A percentile compares a stretch with the other conserved stretches of the same genome.
These are phyloP conservation scores for Saccharomycopsis babjevae DNA, from an alignment of 805 yeast genomes.

Conservation along the genomic window DNA sequence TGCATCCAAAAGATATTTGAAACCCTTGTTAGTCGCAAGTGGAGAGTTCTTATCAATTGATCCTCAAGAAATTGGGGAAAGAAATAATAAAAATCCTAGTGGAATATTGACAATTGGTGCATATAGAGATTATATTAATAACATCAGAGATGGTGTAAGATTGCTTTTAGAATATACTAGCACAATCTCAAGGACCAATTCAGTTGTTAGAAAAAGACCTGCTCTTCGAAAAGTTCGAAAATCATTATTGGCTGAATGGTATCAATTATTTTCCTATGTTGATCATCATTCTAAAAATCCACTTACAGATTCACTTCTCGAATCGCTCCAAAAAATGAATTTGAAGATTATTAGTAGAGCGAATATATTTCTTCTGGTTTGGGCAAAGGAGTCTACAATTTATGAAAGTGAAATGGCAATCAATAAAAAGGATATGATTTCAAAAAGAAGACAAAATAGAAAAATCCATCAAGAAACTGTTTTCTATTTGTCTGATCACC, in stretches of 20 bases:
- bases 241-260: conserved; percentile 70
- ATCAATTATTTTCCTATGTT: conserved; percentile 64
- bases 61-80: conserved; percentile 41
- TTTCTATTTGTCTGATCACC: conserved; percentile 42
- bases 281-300: conserved; percentile 43
- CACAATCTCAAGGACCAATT: conserved; percentile 66
- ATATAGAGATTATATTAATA: conserved; percentile 38
- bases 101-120: conserved; percentile 22
- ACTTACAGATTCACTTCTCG: conserved; percentile 55
- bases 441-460: conserved; percentile 18
- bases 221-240: conserved; percentile 56
- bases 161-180: conserved; percentile 53
- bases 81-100: background rate
- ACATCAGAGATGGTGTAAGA: conserved; percentile 66
- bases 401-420: conserved; percentile 26
- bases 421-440: conserved; percentile 18
- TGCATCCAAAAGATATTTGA: conserved; percentile 41
- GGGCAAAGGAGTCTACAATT: conserved; percentile 55
- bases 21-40: conserved; percentile 46
- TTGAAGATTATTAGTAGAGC: conserved; percentile 61
- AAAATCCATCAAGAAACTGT: conserved; percentile 30
- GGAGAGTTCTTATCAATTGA: conserved; percentile 51
- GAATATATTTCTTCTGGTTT: conserved; percentile 52
- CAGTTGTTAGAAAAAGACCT: conserved; percentile 54
- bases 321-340: conserved; percentile 50